Conservation (phyloP, 768 basidiomycete genomes). For the Cystobasidium ongulense region DNA sequence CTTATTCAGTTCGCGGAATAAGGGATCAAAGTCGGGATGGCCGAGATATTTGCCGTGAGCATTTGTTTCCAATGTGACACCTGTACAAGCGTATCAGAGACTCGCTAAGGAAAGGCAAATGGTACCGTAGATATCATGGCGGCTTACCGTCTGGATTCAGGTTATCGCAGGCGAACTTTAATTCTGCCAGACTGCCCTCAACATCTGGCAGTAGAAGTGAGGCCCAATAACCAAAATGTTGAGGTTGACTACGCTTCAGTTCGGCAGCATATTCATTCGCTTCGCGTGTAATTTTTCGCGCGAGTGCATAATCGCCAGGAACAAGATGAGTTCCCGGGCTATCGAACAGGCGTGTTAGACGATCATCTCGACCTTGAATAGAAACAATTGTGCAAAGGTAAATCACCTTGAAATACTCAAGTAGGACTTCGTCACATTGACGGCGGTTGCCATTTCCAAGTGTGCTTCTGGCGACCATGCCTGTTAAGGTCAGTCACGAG, state of each 20-base stretch:
- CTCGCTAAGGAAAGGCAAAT: not conserved
- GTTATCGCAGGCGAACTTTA: not conserved
- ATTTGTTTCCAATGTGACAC: not conserved
- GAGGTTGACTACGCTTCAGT: not conserved
- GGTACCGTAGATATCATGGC: not conserved
- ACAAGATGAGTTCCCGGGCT: not conserved
- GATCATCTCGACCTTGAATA: not conserved
- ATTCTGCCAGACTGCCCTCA: not conserved
- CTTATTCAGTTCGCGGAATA: slow-evolving; percentile 3
- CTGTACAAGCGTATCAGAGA: not conserved
- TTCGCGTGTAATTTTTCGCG: not conserved
- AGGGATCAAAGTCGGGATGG: not conserved
- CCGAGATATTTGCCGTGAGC: slow-evolving; percentile 10
- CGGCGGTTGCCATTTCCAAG: not conserved
- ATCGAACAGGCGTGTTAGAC: not conserved
- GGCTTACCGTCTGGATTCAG: slow-evolving; percentile 10
- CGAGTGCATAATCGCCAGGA: not conserved
- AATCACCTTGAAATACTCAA: not conserved
- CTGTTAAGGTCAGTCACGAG: not conserved
- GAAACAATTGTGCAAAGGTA: not conserved
- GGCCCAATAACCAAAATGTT: slow-evolving; percentile 9
- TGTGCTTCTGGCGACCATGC: not conserved
- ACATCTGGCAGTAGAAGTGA: slow-evolving; percentile 9
- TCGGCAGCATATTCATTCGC: slow-evolving; percentile 2
- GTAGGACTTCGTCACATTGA: slow-evolving; percentile 9